Evolutionary conservation across 208 protist species (phyloP), one percentile per base, ranked within the genome.

Genomic region (Acanthamoeba lugdunensis): DNA sequence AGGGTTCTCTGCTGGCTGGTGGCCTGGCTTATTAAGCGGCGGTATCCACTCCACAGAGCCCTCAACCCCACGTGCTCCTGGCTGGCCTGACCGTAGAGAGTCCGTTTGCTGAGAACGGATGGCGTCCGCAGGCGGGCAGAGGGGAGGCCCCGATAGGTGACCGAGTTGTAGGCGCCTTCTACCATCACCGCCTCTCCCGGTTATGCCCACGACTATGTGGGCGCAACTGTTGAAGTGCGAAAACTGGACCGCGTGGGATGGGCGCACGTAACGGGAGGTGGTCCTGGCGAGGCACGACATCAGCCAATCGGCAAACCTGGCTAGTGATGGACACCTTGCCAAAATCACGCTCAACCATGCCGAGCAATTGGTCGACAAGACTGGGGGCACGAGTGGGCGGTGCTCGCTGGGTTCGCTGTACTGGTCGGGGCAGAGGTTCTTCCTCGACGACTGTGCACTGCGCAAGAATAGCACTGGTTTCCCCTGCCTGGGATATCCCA

Each of bases 221-320:
- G n/a, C 65, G 65, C 65, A 73, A 25, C 65, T 73, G 65, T 73
- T 73, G 65, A 21, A 21, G 28, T 73, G 65, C 25, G 65, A 73
- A 21, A 37, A 73, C 65, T 73, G 65, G 9, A 14, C 52, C 65
- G 65, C 28, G 65, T 21, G 65, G 7, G n/a, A 21, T 28, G 65
- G 25, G 65, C 28, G 65, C n/a, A 9, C 13, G 65, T 73, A 7
- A 21, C 65, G n/a, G 13, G 65, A 73, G 13, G 65, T 21, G 65
- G 65, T 73, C 13, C 65, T 28, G 13, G 25, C 7, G 65, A 7
- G 65, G 7, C 13, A 73, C 18, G 65, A 73, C 13, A 25, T 73
- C 65, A 7, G 65, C n/a, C 65, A 73, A 28, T 5, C 65, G 65
- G 65, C 65, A 73, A 7, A 28, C 65, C 13, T 28, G 65, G 13